Evolutionary conservation across 2,329 filamentous ascomycete species (phyloP).

Genomic region (Colletotrichum higginsianum): DNA sequence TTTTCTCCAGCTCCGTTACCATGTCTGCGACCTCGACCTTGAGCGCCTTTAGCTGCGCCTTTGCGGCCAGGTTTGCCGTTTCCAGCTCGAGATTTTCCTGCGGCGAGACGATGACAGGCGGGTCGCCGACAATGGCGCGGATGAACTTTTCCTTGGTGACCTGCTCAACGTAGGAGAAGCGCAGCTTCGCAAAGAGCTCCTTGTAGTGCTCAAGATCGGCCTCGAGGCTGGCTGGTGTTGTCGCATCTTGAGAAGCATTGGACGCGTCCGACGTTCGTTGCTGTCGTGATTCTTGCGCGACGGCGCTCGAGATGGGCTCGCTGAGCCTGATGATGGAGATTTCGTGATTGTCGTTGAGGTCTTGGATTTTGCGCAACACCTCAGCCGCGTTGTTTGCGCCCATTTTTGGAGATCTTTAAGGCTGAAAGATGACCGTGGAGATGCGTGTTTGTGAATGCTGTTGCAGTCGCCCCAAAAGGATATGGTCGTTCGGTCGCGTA

Average conservation of each 20-base stretch:
- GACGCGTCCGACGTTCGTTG: slow-evolving; percentile 82
- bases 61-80: slow-evolving; percentile 76
- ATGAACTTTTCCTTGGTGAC: slow-evolving; percentile 99
- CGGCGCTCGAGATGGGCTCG: slow-evolving; percentile 77
- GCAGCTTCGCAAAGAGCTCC: slow-evolving; percentile 94
- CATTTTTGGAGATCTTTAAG: slow-evolving; percentile 46
- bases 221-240: slow-evolving; percentile 82
- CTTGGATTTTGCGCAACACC: slow-evolving; percentile 64
- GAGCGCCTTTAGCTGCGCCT: slow-evolving; percentile 82
- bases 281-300: slow-evolving; percentile 57
- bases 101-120: slow-evolving; percentile 86
- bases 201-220: slow-evolving; percentile 92
- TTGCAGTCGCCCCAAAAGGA: not conserved
- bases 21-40: slow-evolving; percentile 85
- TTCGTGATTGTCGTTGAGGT: slow-evolving; percentile 71
- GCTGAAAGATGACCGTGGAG: not conserved
- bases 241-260: slow-evolving; percentile 73
- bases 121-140: slow-evolving; percentile 90
- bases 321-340: slow-evolving; percentile 84
- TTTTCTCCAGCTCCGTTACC: slow-evolving; percentile 79
- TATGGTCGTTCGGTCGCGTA: not conserved
- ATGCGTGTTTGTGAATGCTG: not conserved
- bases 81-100: slow-evolving; percentile 87
- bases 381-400: slow-evolving; percentile 53
- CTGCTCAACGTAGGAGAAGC: slow-evolving; percentile 98